A percentile compares a stretch with the other conserved stretches of the same genome.
Conservation (phyloP, 1,284 basidiomycete genomes). For the Trametes versicolor region DNA sequence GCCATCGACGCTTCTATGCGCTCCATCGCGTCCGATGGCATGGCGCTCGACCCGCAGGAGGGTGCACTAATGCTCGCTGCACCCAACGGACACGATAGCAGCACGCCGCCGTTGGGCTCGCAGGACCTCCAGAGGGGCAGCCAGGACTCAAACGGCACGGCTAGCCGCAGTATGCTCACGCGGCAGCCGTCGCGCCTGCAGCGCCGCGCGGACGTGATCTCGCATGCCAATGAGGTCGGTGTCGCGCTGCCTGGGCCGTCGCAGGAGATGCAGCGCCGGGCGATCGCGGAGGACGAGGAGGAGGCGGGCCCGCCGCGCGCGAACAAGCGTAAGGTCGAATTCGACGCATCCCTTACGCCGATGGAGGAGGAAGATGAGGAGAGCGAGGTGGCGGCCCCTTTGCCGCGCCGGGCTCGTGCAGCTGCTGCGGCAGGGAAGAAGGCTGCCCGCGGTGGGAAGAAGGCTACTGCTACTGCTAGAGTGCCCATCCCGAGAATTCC, state of each 20-base stretch:
- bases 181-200: slow-evolving; percentile 50
- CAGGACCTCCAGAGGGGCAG: slow-evolving; percentile 8
- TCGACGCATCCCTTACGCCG: slow-evolving; percentile 37
- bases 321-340: slow-evolving; percentile 41
- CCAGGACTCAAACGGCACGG: slow-evolving; percentile 25
- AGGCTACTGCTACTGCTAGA: slow-evolving; percentile 17
- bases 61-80: slow-evolving; percentile 1
- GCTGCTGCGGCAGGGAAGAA: slow-evolving; percentile 9
- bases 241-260: slow-evolving; percentile 29
- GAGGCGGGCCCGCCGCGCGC: slow-evolving; percentile 21
- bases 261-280: slow-evolving; percentile 31
- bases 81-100: neutral
- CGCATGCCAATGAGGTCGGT: slow-evolving; percentile 48
- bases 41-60: slow-evolving; percentile 23
- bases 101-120: slow-evolving; percentile 23
- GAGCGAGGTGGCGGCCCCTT: slow-evolving; percentile 10
- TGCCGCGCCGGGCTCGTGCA: slow-evolving; percentile 1
- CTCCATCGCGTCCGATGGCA: slow-evolving; percentile 31
- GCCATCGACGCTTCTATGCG: slow-evolving; percentile 30
- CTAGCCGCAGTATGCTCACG: slow-evolving; percentile 10
- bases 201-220: slow-evolving; percentile 58
- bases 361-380: slow-evolving; percentile 37
- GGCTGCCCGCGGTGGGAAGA: slow-evolving; percentile 25
- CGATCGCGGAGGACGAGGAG: slow-evolving; percentile 19
- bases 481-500: slow-evolving; percentile 12